Base-by-base conservation (phyloP, 768 basidiomycete genomes). In the Kwoniella shandongensis region DNA sequence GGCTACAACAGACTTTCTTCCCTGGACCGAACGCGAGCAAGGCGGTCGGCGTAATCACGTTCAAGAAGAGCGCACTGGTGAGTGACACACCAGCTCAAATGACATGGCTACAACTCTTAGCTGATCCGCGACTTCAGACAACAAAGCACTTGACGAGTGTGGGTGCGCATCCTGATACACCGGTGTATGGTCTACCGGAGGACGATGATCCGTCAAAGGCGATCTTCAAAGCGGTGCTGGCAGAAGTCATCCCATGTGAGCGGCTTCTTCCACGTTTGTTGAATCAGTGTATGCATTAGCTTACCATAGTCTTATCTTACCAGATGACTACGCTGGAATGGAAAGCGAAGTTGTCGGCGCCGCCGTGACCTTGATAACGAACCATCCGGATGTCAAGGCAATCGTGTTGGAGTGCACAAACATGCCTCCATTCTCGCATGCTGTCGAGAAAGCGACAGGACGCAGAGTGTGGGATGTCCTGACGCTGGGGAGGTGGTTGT, bases 371-470 rank as follows among this genome's bases (percentile, higher is more conserved):
- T 56, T 69, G 2, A 45, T 30, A 6, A 41, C 26, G 35, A 51
- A 52, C 13, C 46, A 59, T 27, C 63, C 63, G 1, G 47, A 56
- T 11, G 49, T 66, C 48, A 63, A 59, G 45, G 64, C 67, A 6
- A 61, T 69, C 39, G 52, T 59, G 1, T 44, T 69, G 4, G 67
- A 69, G 44, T 69, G 67, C 44, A 69, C 67, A 5, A 69, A 69
- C 57, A 66, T 69, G 45, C 64, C 63, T 35, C 63, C 63, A 1
- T 65, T 65, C 60, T 25, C 54, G 15, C 41, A 57, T 49, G 35
- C 60, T 15, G 59, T 65, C 38, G 22, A 45, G 15, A 54, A 61
- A 26, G 60, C 59, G 1, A 61, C 63, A 7, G 63, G 63, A 4
- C 44, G 52, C 15, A 53, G 39, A 36, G 63, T 65, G 18, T 65